Percentiles rank a stretch among this genome's conserved stretches.
Evolutionary conservation across 225 moss, liverwort and hornwort genomes (phyloP).

Genomic region (Marchantia polymorpha): DNA sequence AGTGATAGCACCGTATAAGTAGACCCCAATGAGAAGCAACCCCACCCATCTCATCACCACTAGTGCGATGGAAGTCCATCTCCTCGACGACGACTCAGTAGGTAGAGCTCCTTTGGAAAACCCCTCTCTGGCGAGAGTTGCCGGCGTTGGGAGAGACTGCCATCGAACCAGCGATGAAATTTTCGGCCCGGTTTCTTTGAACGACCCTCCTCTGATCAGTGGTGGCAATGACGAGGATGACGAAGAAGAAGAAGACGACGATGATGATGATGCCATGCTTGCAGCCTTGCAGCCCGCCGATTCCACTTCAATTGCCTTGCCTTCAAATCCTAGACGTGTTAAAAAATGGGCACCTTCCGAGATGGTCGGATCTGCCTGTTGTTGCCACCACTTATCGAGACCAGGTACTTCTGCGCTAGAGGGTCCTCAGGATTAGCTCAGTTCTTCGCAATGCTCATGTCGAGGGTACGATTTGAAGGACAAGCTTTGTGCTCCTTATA

Average conservation of each 20-base stretch:
- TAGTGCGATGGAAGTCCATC: background rate
- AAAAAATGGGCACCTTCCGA: background rate
- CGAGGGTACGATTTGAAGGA: background rate
- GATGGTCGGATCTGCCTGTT: background rate
- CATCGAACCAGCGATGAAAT: background rate
- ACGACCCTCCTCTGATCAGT: background rate
- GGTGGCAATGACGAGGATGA: background rate
- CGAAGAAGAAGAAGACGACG: background rate
- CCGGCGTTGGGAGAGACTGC: background rate
- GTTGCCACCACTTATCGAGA: background rate
- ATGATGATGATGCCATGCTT: slow-evolving; percentile 7
- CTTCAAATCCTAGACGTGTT: too few relatives aligned
- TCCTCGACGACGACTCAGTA: background rate
- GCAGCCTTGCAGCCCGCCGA: too few relatives aligned
- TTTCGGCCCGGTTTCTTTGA: background rate
- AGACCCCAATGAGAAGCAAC: slow-evolving; percentile 3
- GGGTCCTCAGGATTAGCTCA: background rate
- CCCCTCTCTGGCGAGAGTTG: background rate
- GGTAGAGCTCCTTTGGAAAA: background rate
- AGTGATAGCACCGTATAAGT: background rate
- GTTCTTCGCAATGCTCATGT: background rate
- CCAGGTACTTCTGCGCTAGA: background rate
- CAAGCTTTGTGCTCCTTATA: background rate
- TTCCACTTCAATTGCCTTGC: too few relatives aligned
- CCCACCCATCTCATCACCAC: background rate